Percentiles rank a stretch among this genome's conserved stretches.
Conservation (phyloP, 768 basidiomycete species). For the Strobilomyces dryophilus region DNA sequence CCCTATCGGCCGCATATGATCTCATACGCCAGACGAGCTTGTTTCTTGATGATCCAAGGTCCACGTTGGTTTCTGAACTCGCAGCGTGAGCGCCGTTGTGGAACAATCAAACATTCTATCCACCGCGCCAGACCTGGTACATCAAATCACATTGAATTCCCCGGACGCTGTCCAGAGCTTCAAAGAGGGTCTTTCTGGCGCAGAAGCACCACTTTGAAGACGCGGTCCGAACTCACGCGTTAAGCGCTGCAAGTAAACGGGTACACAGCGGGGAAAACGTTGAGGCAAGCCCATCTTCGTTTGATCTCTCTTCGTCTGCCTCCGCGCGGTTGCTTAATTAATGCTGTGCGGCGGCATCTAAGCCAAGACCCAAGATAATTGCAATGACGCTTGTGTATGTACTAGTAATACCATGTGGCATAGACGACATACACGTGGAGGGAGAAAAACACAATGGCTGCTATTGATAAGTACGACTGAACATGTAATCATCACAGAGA, state of each 20-base stretch:
- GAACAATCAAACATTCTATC: slow-evolving; percentile 47
- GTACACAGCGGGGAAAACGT: slow-evolving; percentile 65
- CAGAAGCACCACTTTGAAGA: slow-evolving; percentile 51
- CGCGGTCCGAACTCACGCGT: slow-evolving; percentile 42
- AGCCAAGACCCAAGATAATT: neutral
- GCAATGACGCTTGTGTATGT: neutral
- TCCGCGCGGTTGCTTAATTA: neutral
- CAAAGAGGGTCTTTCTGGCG: slow-evolving; percentile 60
- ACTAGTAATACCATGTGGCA: too few relatives aligned
- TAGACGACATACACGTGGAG: too few relatives aligned
- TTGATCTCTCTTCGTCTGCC: neutral
- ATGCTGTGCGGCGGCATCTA: neutral
- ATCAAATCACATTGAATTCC: slow-evolving; percentile 57
- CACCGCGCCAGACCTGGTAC: slow-evolving; percentile 59
- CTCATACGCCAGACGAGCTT: slow-evolving; percentile 6
- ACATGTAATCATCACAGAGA: too few relatives aligned
- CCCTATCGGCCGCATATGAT: slow-evolving; percentile 14
- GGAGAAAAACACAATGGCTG: too few relatives aligned
- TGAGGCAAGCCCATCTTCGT: slow-evolving; percentile 41
- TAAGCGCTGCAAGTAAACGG: slow-evolving; percentile 46
- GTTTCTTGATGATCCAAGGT: slow-evolving; percentile 12
- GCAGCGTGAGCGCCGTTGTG: slow-evolving; percentile 70
- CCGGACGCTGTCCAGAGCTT: slow-evolving; percentile 78
- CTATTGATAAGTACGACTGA: too few relatives aligned
- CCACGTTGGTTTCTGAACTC: slow-evolving; percentile 7